phyloP scores from a whole-genome alignment of 148 eudicot species.

The Fagopyrum homotropicum region DNA sequence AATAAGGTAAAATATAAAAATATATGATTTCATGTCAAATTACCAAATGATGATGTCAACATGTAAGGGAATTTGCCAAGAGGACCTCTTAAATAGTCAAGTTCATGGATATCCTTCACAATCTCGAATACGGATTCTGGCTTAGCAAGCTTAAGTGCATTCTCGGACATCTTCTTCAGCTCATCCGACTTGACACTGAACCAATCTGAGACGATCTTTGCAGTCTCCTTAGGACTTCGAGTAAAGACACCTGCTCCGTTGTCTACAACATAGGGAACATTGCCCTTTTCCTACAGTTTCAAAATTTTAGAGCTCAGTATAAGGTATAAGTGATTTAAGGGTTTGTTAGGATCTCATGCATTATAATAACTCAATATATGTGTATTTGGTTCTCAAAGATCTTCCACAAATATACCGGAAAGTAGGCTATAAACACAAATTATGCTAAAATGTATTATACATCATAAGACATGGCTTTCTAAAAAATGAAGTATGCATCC shows the following conservation, averaged over 20 bases:
- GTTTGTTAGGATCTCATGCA: neutral
- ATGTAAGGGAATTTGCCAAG: slow-evolving; percentile 61
- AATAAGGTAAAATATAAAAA: neutral
- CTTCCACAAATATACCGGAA: no score
- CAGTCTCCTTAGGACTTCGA: slow-evolving; percentile 75
- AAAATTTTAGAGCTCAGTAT: neutral
- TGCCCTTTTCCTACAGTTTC: slow-evolving; percentile 72
- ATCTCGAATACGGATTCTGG: slow-evolving; percentile 93
- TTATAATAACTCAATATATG: no score
- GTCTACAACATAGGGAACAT: slow-evolving; percentile 87
- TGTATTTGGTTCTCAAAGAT: no score
- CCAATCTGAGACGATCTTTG: slow-evolving; percentile 78
- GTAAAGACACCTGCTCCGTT: slow-evolving; percentile 95
- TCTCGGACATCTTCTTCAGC: slow-evolving; percentile 69
- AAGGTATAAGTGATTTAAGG: neutral
- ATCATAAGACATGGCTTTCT: no score
- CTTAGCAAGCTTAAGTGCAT: slow-evolving; percentile 74
- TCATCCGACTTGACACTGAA: slow-evolving; percentile 70
- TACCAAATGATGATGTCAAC: slow-evolving; percentile 75
- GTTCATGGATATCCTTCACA: slow-evolving; percentile 84
- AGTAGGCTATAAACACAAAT: no score
- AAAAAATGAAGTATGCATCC: no score
- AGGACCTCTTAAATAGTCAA: slow-evolving; percentile 76
- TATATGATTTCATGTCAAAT: slow-evolving; percentile 23
- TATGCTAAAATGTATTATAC: no score